Conservation (phyloP, 208 protist genomes). For the Leishmania major region DNA sequence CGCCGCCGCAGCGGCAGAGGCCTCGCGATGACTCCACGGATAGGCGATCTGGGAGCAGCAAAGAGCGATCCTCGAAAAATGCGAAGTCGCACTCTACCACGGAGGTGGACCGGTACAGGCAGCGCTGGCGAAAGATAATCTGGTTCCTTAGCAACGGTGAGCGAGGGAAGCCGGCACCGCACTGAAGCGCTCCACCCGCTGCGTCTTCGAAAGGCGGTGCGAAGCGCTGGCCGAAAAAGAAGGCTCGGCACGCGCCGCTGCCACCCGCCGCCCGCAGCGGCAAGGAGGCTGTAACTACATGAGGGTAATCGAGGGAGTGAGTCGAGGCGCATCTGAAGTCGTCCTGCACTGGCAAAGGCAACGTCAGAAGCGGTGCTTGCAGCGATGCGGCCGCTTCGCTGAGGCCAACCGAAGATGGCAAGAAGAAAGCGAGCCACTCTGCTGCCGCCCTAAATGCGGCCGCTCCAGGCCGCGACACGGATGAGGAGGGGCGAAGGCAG, state of each 20-base stretch:
- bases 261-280: not conserved
- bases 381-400: not conserved
- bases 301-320: not conserved
- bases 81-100: slow-evolving; percentile 12
- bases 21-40: not conserved
- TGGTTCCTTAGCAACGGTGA: slow-evolving; percentile 12
- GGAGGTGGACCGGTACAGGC: slow-evolving; percentile 5
- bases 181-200: not conserved
- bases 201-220: not conserved
- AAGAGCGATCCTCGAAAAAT: not conserved
- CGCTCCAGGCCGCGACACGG: too few species aligned
- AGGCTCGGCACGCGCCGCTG: not conserved
- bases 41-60: not conserved
- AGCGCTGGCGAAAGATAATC: slow-evolving; percentile 12
- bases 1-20: not conserved
- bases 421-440: not conserved
- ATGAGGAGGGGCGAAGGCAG: not conserved
- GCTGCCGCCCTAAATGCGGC: too few species aligned
- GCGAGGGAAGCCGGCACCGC: not conserved
- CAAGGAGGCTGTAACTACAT: not conserved
- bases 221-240: not conserved
- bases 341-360: not conserved
- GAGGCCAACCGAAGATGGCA: not conserved
- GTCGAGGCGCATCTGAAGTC: not conserved
- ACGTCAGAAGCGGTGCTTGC: not conserved